Base-by-base conservation (phyloP, 2,329 filamentous ascomycete genomes). In the Trichophyton schoenleinii region DNA sequence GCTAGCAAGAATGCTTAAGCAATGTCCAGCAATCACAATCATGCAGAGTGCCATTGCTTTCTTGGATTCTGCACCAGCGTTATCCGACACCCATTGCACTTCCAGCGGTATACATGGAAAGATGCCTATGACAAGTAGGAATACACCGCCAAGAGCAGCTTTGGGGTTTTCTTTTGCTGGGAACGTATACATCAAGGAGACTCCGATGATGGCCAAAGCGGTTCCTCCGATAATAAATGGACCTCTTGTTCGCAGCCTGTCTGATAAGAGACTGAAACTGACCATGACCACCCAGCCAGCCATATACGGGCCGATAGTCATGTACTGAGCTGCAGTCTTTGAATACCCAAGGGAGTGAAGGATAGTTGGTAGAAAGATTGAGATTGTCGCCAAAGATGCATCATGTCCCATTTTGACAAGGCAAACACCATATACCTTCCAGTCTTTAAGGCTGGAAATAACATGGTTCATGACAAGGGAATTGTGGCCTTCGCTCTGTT, bases 251-350 rank as follows among this genome's bases (percentile, higher is more conserved):
- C 75, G 78, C 2, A 79, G 69, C 0, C 74, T 70, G 64, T 84
- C 82, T 1, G 80, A 81, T 3, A 73, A 66, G 66, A 76, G 78
- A 1, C 81, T 78, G 25, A 74, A 74, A 0, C 78, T 59, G 0
- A 86, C 73, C 5, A 82, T 78, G 0, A 83, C 67, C 3, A 83
- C 81, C 60, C 86, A 83, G 13, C 88, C 87, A 0, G 83, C 80
- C 68, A 87, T 80, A 69, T 82, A 81, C 64, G 85, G 80, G 2
- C 81, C 78, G 28, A 81, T 75, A 0, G 76, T 75, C 70, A 78
- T 72, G 9, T 83, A 67, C 75, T 83, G 64, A 68, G 81, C 73
- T 11, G 67, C 68, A 15, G 79, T 80, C 4, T 77, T 77, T 0
- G 76, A 76, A 68, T 85, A 86, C 2, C 83, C 82, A 0, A 86